These are phyloP conservation scores for Crucihimalaya himalaica DNA, from an alignment of 345 rosid genomes.

Conservation along the genomic window DNA sequence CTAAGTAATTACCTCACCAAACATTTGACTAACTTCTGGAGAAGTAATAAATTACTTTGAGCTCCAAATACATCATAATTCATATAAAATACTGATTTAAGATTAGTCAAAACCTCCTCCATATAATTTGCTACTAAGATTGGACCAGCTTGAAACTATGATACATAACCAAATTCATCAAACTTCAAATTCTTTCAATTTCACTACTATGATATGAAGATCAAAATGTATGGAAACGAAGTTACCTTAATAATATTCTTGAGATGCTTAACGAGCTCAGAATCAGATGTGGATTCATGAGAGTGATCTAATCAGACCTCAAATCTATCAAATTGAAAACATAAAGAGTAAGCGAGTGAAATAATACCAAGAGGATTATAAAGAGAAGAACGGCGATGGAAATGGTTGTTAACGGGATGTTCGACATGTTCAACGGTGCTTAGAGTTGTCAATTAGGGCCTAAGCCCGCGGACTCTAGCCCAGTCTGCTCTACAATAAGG, in stretches of 20 bases:
- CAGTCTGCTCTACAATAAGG: too few species aligned
- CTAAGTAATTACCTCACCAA: constrained; percentile 68
- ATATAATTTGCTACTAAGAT: constrained; percentile 88
- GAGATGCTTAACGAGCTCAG: constrained; percentile 91
- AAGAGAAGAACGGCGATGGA: constrained; percentile 78
- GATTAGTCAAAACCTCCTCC: constrained; percentile 96
- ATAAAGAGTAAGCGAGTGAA: not conserved
- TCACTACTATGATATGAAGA: not conserved
- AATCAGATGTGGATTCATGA: constrained; percentile 54
- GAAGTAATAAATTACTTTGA: constrained; percentile 96
- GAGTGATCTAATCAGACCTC: constrained; percentile 54
- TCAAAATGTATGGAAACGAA: not conserved
- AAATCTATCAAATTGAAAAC: not conserved
- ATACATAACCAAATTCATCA: constrained; percentile 20
- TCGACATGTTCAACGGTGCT: constrained; percentile 44
- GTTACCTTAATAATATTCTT: constrained; percentile 86
- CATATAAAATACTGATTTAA: constrained; percentile 84
- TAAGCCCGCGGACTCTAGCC: too few species aligned
- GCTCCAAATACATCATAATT: constrained; percentile 89
- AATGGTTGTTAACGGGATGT: constrained; percentile 45
- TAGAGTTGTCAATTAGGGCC: too few species aligned
- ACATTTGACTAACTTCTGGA: constrained; percentile 98
- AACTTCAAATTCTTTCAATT: not conserved
- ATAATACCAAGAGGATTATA: constrained; percentile 52
- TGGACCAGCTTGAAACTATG: constrained; percentile 87